Evolutionary conservation across 2,329 filamentous ascomycete genomes (phyloP).

Genomic region (Penicillium paneum): DNA sequence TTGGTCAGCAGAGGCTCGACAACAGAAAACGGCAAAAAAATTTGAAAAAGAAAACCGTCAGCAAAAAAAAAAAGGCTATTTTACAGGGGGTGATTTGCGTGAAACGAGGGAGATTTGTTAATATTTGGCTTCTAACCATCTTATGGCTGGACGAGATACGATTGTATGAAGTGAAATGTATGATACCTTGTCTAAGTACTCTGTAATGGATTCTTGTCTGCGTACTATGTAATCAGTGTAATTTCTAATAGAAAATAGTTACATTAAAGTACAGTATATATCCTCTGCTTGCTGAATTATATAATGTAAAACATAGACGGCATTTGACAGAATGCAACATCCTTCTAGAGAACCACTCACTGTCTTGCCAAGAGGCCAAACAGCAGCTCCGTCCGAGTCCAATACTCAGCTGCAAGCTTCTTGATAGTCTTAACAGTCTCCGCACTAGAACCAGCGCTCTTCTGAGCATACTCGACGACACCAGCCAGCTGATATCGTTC

Average conservation of each 20-base stretch:
- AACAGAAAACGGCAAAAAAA: neutral
- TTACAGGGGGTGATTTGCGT: neutral
- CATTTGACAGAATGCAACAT: neutral
- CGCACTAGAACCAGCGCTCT: slow-evolving; percentile 50
- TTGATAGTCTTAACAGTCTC: slow-evolving; percentile 53
- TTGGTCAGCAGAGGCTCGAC: neutral
- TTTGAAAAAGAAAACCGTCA: neutral
- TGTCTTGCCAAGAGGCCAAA: slow-evolving; percentile 66
- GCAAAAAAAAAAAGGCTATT: neutral
- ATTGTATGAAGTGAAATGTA: slow-evolving; percentile 4
- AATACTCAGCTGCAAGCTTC: slow-evolving; percentile 71
- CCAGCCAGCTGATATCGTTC: slow-evolving; percentile 45
- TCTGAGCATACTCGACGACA: slow-evolving; percentile 44
- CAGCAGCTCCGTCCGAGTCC: slow-evolving; percentile 75
- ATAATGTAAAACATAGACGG: neutral
- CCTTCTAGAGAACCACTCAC: neutral
- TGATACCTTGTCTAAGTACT: neutral
- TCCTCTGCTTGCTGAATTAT: neutral
- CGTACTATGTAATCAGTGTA: neutral
- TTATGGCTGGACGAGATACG: neutral
- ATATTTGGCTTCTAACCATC: neutral
- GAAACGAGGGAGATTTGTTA: neutral
- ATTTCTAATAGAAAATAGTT: neutral
- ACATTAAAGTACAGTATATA: neutral
- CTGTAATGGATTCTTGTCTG: neutral